These are phyloP conservation scores for Powellomyces hirtus DNA, from an alignment of 192 early-diverging fungal genomes.

Conservation along the genomic window DNA sequence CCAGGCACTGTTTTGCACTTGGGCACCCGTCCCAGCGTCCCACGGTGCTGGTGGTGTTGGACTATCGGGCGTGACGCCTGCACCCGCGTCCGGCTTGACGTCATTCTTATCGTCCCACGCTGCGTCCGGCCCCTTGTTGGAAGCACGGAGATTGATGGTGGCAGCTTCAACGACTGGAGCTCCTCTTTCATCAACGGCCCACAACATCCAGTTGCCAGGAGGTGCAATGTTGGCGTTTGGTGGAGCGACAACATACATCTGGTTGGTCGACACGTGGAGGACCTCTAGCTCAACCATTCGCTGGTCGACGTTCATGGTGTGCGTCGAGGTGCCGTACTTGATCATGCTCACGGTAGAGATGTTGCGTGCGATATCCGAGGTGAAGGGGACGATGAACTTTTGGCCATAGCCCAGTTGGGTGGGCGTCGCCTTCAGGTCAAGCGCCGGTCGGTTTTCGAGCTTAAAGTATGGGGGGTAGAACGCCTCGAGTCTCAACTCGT, in stretches of 20 bases:
- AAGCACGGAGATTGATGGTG: constrained; percentile 13
- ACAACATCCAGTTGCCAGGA: constrained; percentile 33
- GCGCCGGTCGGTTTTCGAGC: constrained; percentile 27
- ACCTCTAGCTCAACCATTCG: constrained; percentile 18
- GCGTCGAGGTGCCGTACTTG: constrained; percentile 24
- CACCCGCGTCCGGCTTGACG: not conserved
- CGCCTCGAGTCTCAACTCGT: constrained; percentile 9
- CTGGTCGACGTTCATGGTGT: constrained; percentile 30
- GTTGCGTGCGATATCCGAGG: not conserved
- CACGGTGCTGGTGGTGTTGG: no score
- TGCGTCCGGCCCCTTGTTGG: constrained; percentile 6
- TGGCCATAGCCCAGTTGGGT: constrained; percentile 5
- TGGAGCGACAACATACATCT: constrained; percentile 14
- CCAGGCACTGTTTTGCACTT: no score
- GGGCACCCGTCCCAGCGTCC: no score
- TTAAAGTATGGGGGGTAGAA: constrained; percentile 16
- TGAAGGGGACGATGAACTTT: constrained; percentile 16
- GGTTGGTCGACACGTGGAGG: not conserved
- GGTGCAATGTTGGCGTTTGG: constrained; percentile 23
- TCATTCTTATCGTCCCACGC: constrained; percentile 10
- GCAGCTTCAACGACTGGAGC: constrained; percentile 19
- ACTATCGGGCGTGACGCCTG: no score
- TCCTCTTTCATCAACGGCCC: constrained; percentile 19
- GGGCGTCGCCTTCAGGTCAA: constrained; percentile 1
- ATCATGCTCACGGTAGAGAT: constrained; percentile 21